Percentiles rank a stretch among this genome's conserved stretches.
Evolutionary conservation across 768 basidiomycete genomes (phyloP).

Genomic region (Leucosporidium yakuticum): DNA sequence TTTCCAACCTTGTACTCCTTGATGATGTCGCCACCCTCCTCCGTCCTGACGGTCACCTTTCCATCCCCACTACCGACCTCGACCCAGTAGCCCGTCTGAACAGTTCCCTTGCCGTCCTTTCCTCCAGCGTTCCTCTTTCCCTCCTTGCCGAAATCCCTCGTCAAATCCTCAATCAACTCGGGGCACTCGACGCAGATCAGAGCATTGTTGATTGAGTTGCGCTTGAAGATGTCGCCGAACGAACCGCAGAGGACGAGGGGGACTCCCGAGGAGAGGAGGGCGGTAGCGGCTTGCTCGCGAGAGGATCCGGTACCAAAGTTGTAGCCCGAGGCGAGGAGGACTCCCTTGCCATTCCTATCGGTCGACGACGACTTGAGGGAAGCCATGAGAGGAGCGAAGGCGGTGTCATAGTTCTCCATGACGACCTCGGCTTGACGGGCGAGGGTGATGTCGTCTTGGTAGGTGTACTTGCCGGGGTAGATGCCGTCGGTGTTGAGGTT

Average conservation of each 20-base stretch:
- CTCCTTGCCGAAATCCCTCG: slow-evolving; percentile 63
- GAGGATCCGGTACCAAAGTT: slow-evolving; percentile 99
- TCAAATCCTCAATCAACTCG: slow-evolving; percentile 78
- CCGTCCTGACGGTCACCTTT: slow-evolving; percentile 54
- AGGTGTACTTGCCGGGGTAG: slow-evolving; percentile 98
- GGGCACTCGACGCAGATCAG: slow-evolving; percentile 91
- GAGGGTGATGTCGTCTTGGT: slow-evolving; percentile 97
- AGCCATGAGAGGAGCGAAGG: slow-evolving; percentile 61
- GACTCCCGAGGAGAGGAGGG: slow-evolving; percentile 86
- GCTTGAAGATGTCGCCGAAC: slow-evolving; percentile 98
- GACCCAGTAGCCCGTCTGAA: slow-evolving; percentile 63
- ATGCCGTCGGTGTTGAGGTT: slow-evolving; percentile 97
- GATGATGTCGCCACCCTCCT: slow-evolving; percentile 49
- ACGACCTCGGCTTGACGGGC: slow-evolving; percentile 89
- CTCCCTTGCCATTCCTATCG: slow-evolving; percentile 48
- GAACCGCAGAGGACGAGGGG: slow-evolving; percentile 94
- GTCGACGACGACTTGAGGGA: slow-evolving; percentile 38
- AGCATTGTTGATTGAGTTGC: slow-evolving; percentile 98
- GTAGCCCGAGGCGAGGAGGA: slow-evolving; percentile 83
- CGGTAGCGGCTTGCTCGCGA: slow-evolving; percentile 96
- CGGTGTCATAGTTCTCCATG: slow-evolving; percentile 97
- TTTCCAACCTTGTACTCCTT: slow-evolving; percentile 61
- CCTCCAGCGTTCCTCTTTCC: slow-evolving; percentile 74
- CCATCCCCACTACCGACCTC: slow-evolving; percentile 67
- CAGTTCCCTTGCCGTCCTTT: slow-evolving; percentile 72